phyloP scores from a whole-genome alignment of 31 red algal species.

The Porphyra umbilicalis region DNA sequence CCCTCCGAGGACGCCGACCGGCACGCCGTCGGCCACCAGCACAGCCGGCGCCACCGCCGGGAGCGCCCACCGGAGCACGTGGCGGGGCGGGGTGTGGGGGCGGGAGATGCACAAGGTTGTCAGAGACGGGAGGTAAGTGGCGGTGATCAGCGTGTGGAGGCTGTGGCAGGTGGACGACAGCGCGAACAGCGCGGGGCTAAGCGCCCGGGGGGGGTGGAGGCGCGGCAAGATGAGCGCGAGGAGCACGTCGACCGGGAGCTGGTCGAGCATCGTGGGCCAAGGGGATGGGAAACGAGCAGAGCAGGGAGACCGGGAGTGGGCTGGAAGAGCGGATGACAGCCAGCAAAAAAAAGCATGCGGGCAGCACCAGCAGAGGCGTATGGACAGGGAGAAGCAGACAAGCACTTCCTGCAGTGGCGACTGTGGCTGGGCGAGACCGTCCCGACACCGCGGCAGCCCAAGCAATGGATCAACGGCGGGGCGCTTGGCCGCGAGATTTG shows the following conservation, averaged over 20 bases:
- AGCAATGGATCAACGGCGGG: too few species aligned
- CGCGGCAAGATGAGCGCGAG: background rate
- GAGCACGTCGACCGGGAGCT: background rate
- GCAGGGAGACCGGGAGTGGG: background rate
- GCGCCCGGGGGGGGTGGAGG: background rate
- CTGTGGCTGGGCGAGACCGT: too few species aligned
- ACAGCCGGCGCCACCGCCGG: background rate
- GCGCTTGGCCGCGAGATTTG: too few species aligned
- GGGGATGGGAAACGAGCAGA: background rate
- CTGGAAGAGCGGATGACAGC: too few species aligned
- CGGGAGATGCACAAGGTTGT: background rate
- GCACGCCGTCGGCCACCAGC: background rate
- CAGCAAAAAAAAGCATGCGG: too few species aligned
- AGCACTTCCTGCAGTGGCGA: too few species aligned
- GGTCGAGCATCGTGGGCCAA: background rate
- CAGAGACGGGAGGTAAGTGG: background rate
- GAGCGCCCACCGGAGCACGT: background rate
- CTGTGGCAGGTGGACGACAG: background rate
- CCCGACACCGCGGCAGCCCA: too few species aligned
- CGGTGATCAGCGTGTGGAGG: background rate
- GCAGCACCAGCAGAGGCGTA: too few species aligned
- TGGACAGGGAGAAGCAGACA: too few species aligned
- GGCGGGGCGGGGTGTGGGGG: background rate
- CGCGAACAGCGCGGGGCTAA: background rate
- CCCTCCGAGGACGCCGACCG: background rate